Conservation (phyloP, 495 filamentous ascomycete species). For the Penicillium crystallinum region DNA sequence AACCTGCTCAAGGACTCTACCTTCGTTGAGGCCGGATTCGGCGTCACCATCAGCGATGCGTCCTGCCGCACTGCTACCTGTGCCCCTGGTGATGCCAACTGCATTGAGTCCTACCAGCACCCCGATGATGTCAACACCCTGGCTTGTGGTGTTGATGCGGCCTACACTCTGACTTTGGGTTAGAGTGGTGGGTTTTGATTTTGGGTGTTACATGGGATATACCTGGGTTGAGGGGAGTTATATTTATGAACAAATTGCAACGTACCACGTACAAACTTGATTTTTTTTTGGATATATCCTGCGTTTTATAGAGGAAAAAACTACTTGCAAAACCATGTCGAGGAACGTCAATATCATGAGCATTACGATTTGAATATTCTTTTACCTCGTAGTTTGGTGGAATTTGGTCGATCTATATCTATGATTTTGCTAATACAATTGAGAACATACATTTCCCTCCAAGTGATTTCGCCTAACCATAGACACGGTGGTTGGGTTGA, state of each 20-base stretch:
- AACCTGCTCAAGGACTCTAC: conserved; percentile 27
- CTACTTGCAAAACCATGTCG: not conserved
- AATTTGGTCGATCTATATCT: too few species aligned
- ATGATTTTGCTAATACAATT: too few species aligned
- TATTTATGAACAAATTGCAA: conserved; percentile 2
- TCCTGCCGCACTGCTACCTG: conserved; percentile 28
- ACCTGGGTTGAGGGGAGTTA: conserved; percentile 1
- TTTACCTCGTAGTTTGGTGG: too few species aligned
- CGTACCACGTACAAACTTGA: not conserved
- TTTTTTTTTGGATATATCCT: not conserved
- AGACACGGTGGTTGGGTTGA: too few species aligned
- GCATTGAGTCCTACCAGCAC: conserved; percentile 31
- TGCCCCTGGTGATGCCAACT: conserved; percentile 28
- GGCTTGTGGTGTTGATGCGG: conserved; percentile 18
- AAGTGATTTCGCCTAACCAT: too few species aligned
- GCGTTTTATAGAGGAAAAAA: not conserved
- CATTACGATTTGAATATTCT: not conserved
- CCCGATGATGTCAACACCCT: conserved; percentile 29
- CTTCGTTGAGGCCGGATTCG: conserved; percentile 32
- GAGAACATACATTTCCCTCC: too few species aligned
- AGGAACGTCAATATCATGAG: not conserved
- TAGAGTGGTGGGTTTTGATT: conserved; percentile 2
- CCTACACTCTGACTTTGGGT: conserved; percentile 21
- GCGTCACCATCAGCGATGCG: conserved; percentile 24
- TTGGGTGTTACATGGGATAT: conserved; percentile 2